phyloP scores from a whole-genome alignment of 495 filamentous ascomycete species.

The Baudoinia panamericana region DNA sequence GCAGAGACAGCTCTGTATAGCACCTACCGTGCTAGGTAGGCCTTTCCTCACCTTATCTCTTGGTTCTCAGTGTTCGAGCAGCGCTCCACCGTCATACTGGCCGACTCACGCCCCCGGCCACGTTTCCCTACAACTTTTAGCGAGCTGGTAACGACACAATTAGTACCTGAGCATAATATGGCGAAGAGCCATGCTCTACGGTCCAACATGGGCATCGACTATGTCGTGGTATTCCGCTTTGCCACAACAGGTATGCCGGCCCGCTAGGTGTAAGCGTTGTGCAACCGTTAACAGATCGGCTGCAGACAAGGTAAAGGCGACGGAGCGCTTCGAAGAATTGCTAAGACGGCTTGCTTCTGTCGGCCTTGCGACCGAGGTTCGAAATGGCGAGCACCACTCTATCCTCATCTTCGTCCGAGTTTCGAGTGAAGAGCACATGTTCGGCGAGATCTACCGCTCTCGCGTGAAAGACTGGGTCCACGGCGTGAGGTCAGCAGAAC shows the following conservation, averaged over 20 bases:
- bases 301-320: slow-evolving; percentile 53
- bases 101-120: background rate
- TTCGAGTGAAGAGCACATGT: slow-evolving; percentile 49
- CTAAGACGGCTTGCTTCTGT: slow-evolving; percentile 55
- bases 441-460: slow-evolving; percentile 40
- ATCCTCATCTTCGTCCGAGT: slow-evolving; percentile 75
- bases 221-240: slow-evolving; percentile 75
- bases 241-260: slow-evolving; percentile 43
- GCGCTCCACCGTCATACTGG: background rate
- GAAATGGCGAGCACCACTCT: slow-evolving; percentile 62
- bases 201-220: slow-evolving; percentile 69
- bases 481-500: slow-evolving; percentile 68
- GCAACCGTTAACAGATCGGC: slow-evolving; percentile 12
- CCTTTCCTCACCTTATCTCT: background rate
- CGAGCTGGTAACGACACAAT: slow-evolving; percentile 13
- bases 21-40: slow-evolving; percentile 1
- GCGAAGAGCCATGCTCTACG: slow-evolving; percentile 29
- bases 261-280: background rate
- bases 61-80: no score
- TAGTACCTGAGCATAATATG: slow-evolving; percentile 8
- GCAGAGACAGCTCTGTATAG: background rate
- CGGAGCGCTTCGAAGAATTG: slow-evolving; percentile 59
- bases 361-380: slow-evolving; percentile 73
- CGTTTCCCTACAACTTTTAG: slow-evolving; percentile 4
- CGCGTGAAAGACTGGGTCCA: slow-evolving; percentile 93